Evolutionary conservation across 768 basidiomycete genomes (phyloP).

Genomic region (Mrakia hoshinonis): DNA sequence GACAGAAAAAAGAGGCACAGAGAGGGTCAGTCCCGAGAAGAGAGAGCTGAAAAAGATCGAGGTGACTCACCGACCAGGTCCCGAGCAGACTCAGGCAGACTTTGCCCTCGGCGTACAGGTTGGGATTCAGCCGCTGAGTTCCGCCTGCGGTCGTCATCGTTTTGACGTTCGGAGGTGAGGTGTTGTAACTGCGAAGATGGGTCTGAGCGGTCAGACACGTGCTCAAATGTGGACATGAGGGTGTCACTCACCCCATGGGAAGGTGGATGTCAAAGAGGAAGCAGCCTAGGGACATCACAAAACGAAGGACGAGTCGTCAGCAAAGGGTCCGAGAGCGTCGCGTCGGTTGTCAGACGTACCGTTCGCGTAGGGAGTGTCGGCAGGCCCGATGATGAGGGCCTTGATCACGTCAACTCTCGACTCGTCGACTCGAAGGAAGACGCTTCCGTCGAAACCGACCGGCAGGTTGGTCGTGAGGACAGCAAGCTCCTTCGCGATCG

Average conservation of each 20-base stretch:
- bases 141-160: conserved; percentile 72
- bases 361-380: conserved; percentile 44
- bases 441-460: conserved; percentile 88
- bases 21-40: not conserved
- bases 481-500: conserved; percentile 86
- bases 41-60: not conserved
- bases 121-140: conserved; percentile 86
- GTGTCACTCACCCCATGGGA: conserved; percentile 8
- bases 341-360: conserved; percentile 35
- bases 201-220: not conserved
- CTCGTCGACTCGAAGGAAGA: conserved; percentile 88
- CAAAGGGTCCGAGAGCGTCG: too few relatives aligned
- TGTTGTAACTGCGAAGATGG: conserved; percentile 58
- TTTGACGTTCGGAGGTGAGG: conserved; percentile 67
- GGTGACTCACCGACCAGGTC: conserved; percentile 53
- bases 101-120: conserved; percentile 77
- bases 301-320: too few relatives aligned
- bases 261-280: conserved; percentile 88
- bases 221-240: not conserved
- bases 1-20: not conserved
- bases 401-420: conserved; percentile 85
- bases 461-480: conserved; percentile 88
- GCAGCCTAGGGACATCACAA: conserved; percentile 45
- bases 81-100: conserved; percentile 85
- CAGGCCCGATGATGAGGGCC: conserved; percentile 52